These are phyloP conservation scores for Sporothrix brasiliensis DNA, from an alignment of 2,329 filamentous ascomycete species.

Conservation along the genomic window DNA sequence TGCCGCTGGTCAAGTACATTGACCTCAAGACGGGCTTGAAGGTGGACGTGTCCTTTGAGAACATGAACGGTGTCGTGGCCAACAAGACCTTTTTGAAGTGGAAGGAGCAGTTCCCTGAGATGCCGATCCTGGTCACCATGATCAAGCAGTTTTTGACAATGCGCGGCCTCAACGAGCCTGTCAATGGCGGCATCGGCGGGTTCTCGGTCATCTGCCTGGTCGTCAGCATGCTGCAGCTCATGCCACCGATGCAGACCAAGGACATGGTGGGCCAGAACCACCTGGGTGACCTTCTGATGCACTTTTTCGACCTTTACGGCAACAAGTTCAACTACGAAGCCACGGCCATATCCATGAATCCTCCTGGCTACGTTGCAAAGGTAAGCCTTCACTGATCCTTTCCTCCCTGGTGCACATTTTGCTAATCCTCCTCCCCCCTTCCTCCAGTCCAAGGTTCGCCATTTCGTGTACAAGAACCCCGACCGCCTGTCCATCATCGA, in stretches of 20 bases:
- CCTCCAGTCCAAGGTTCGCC: conserved; percentile 49
- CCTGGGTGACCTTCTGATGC: conserved; percentile 78
- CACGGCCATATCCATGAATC: conserved; percentile 74
- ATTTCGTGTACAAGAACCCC: conserved; percentile 60
- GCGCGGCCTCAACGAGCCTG: conserved; percentile 87
- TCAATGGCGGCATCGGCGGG: conserved; percentile 86
- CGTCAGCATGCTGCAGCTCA: conserved; percentile 80
- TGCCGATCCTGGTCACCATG: conserved; percentile 82
- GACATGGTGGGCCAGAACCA: conserved; percentile 65
- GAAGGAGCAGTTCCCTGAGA: conserved; percentile 77
- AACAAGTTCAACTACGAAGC: conserved; percentile 71
- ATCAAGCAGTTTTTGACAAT: conserved; percentile 93
- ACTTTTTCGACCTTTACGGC: conserved; percentile 89
- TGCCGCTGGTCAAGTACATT: conserved; percentile 89
- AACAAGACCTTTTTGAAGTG: conserved; percentile 79
- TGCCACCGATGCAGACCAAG: conserved; percentile 69
- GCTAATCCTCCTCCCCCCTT: background rate
- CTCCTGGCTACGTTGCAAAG: conserved; percentile 77
- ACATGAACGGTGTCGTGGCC: conserved; percentile 76
- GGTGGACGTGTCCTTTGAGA: conserved; percentile 95
- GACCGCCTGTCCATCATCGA: conserved; percentile 85
- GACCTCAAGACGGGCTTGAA: conserved; percentile 77
- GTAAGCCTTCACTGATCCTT: conserved; percentile 48
- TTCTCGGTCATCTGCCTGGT: conserved; percentile 94
- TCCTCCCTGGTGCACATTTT: background rate